Base-by-base conservation (phyloP, 768 basidiomycete genomes). In the Collybia nuda region DNA sequence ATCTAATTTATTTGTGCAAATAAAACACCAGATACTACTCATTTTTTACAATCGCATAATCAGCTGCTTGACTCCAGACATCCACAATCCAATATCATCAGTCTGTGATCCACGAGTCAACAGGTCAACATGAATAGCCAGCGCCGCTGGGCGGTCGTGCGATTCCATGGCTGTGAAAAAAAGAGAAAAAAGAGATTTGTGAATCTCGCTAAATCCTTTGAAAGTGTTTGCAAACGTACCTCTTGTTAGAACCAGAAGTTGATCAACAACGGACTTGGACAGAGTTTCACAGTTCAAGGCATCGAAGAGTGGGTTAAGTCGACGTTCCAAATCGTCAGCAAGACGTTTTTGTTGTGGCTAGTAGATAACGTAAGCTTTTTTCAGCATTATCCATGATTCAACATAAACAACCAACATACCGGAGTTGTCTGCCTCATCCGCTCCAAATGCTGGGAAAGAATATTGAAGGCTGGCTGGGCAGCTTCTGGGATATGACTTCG, bases 31-130 rank as follows among this genome's bases (percentile, higher is more conserved):
- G 7, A 5, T 32, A 32, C 32, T 32, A 32, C 2, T 32, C 23
- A 23, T 46, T 23, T 37, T 62, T 37, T 62, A 90, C 68, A 91
- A 58, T 57, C 81, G 78, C 74, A 84, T 73, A 62, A 96, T 89
- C 57, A 97, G 67, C 64, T 93, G 91, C 68, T 96, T 96, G 51
- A 96, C 70, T 6, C 89, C 92, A 11, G 92, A 85, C 91, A 94
- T 90, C 86, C 85, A 89, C 48, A 89, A 61, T 1, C 81, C 84
- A 62, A 95, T 91, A 58, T 95, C 92, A 45, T 91, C 88, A 37
- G 86, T 87, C 49, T 84, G 79, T 44, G 88, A 86, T 21, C 86
- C 88, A 42, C 78, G 73, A 2, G 92, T 94, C 40, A 98, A 75
- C 23, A 97, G 70, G 46, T 92, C 89, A 22, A 95, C 85, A 60